A percentile compares a stretch with the other conserved stretches of the same genome.
phyloP scores from a whole-genome alignment of 257 asterid genomes.

The Gentiana straminea region DNA sequence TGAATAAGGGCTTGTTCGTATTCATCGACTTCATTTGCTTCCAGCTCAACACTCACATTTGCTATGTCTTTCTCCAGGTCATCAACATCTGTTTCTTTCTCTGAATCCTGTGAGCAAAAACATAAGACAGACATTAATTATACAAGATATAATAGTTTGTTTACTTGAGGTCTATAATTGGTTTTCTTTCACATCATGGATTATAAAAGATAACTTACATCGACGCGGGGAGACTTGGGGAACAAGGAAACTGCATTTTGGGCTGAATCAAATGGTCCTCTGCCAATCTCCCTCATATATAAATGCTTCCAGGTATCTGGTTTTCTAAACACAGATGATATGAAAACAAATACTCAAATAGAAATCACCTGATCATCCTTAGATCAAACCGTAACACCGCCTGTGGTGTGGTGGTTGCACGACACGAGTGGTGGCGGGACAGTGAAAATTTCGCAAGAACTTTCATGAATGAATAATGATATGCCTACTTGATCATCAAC shows the following conservation, averaged over 20 bases:
- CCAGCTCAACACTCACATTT: conserved; percentile 29
- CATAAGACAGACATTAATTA: background rate
- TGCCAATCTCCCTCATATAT: conserved; percentile 58
- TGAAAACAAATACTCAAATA: no score
- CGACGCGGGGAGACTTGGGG: conserved; percentile 22
- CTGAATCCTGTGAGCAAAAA: conserved; percentile 18
- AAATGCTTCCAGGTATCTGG: no score
- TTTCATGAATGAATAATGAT: no score
- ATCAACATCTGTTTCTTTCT: conserved; percentile 22
- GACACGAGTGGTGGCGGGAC: no score
- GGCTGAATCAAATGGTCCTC: conserved; percentile 48
- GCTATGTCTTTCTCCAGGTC: conserved; percentile 37
- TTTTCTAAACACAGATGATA: no score
- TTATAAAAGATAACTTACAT: conserved; percentile 21
- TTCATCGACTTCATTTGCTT: conserved; percentile 38
- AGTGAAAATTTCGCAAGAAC: no score
- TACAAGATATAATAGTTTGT: background rate
- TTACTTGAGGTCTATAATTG: background rate
- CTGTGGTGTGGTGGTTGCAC: no score
- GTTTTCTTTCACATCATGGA: no score
- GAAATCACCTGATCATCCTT: no score
- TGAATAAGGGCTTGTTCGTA: conserved; percentile 37
- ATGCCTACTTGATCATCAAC: no score
- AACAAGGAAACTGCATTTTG: conserved; percentile 57
- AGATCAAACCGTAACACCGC: no score